These are phyloP conservation scores for Nicotiana undulata DNA, from an alignment of 257 asterid species.

Conservation along the genomic window DNA sequence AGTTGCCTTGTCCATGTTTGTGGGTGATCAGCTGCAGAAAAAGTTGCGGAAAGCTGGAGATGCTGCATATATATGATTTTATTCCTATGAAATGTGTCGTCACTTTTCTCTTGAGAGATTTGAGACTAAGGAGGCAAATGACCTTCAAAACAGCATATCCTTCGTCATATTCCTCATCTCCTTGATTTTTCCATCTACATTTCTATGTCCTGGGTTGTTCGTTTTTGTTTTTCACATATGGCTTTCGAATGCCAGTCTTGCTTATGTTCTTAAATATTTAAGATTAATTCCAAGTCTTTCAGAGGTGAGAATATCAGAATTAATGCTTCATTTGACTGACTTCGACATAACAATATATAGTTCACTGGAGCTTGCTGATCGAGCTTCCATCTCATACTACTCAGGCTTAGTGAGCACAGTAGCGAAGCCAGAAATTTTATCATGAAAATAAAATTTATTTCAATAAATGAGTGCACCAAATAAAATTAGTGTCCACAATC, in stretches of 20 bases:
- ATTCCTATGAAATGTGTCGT: not conserved
- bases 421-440: no score
- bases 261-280: not conserved
- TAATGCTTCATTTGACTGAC: no score
- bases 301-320: no score
- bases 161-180: constrained; percentile 7
- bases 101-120: not conserved
- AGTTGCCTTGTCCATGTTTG: constrained; percentile 10
- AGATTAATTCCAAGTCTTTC: no score
- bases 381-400: no score
- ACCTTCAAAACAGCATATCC: constrained; percentile 24
- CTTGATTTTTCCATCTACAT: not conserved
- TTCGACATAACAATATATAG: no score
- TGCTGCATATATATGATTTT: not conserved
- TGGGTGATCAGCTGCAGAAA: not conserved
- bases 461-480: no score
- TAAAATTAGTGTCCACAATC: no score
- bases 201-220: not conserved
- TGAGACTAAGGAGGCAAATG: not conserved
- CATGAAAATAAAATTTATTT: no score
- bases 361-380: no score
- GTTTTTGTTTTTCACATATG: not conserved
- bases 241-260: not conserved
- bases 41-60: not conserved
- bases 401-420: no score